Evolutionary conservation across 2,329 filamentous ascomycete species (phyloP), one percentile per base, ranked within the genome.

Genomic region (Aspergillus novofumigatus): DNA sequence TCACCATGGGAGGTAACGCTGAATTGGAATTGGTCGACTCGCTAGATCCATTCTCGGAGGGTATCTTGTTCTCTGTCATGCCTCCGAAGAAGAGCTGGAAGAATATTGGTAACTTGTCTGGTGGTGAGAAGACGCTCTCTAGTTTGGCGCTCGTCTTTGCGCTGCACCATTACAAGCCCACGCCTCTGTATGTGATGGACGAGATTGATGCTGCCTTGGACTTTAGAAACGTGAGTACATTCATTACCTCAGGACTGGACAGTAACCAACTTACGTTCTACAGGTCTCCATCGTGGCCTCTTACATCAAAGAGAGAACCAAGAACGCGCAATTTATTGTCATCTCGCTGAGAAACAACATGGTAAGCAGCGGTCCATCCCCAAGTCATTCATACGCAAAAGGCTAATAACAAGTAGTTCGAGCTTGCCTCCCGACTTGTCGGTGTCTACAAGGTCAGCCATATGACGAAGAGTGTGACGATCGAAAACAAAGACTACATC

Each of bases 11-110:
- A 60, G 94, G 94, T 55, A 99, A 99, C 68, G 94, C 94, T 0
- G 94, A 99, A 77, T 84, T 99, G 11, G 95, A 99, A 75, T 86
- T 99, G 25, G 94, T 99, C 44, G 94, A 99, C 78, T 93, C 89
- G 20, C 80, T 99, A 2, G 95, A 99, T 72, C 94, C 94, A 0
- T 99, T 99, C 80, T 92, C 90, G 6, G 94, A 99, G 75, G 94
- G 94, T 26, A 97, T 99, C 61, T 74, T 97, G 50, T 99, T 99
- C 80, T 93, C 88, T 55, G 95, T 99, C 64, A 99, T 99, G 94
- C 95, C 94, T 52, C 94, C 94, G 11, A 99, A 99, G 85, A 99
- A 99, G 83, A 94, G 89, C 70, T 99, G 95, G 95, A 99, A 97
- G 83, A 99, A 97, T 72, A 99, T 99, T 71, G 88, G 89, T 70